Percentiles rank a stretch among this genome's conserved stretches.
Conservation (phyloP, 2,329 filamentous ascomycete genomes). For the Trichoderma asperellum region DNA sequence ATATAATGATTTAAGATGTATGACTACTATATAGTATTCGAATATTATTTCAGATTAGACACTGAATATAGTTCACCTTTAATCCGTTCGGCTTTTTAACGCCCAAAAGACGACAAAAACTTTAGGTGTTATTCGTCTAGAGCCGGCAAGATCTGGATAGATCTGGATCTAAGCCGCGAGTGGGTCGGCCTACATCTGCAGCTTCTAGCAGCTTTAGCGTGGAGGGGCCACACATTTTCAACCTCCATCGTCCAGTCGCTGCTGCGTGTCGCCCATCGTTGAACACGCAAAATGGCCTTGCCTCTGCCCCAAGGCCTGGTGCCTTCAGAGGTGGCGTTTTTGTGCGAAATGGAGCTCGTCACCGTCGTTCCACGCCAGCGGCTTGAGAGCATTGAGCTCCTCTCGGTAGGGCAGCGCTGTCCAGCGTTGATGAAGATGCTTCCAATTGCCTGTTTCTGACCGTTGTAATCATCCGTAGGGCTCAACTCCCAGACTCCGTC, state of each 20-base stretch:
- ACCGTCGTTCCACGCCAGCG: constrained; percentile 90
- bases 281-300: constrained; percentile 49
- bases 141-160: background rate
- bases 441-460: background rate
- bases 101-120: too few species aligned
- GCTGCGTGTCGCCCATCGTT: background rate
- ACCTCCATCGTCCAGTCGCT: background rate
- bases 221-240: constrained; percentile 22
- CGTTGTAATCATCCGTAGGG: constrained; percentile 63
- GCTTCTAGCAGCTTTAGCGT: background rate
- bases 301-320: constrained; percentile 64
- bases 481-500: constrained; percentile 72
- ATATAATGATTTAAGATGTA: background rate
- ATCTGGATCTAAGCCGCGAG: background rate
- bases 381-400: constrained; percentile 80
- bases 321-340: constrained; percentile 86
- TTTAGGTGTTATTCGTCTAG: background rate
- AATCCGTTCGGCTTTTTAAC: too few species aligned
- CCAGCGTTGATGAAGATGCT: too few species aligned
- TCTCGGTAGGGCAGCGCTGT: constrained; percentile 65
- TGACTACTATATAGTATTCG: too few species aligned
- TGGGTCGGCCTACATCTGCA: background rate
- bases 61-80: too few species aligned
- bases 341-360: constrained; percentile 97
- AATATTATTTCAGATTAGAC: too few species aligned